Evolutionary conservation across 1,139 yeast species (phyloP).

Genomic region (Debaryomycetaceae sp.): DNA sequence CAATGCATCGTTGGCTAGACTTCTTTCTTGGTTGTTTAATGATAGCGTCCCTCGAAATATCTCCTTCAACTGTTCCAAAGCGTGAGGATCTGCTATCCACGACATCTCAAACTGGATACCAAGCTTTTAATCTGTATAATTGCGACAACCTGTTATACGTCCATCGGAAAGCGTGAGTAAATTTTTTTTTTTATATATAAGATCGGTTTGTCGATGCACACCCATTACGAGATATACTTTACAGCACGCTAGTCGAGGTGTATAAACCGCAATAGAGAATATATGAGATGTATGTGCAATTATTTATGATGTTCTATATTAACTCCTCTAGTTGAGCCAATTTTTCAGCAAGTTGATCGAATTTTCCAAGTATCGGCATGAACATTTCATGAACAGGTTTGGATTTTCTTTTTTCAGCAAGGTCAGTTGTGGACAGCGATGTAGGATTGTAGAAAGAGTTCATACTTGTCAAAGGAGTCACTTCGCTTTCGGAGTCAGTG

Average conservation of each 20-base stretch:
- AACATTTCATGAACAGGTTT: slow-evolving; percentile 46
- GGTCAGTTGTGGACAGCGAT: slow-evolving; percentile 3
- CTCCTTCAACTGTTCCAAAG: slow-evolving; percentile 58
- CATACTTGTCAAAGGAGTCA: slow-evolving; percentile 41
- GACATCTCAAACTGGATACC: slow-evolving; percentile 13
- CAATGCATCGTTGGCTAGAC: slow-evolving; percentile 64
- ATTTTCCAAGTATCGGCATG: slow-evolving; percentile 42
- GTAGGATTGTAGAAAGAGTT: slow-evolving; percentile 24
- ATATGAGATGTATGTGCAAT: not conserved
- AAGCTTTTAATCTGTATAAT: not conserved
- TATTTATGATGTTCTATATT: not conserved
- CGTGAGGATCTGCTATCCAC: slow-evolving; percentile 64
- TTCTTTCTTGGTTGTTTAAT: slow-evolving; percentile 49
- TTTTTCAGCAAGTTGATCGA: slow-evolving; percentile 44
- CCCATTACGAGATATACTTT: not conserved
- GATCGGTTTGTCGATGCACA: not conserved
- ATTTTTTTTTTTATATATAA: not conserved
- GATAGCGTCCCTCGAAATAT: slow-evolving; percentile 69
- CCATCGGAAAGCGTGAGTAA: not conserved
- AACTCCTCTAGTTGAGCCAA: slow-evolving; percentile 40
- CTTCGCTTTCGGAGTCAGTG: slow-evolving; percentile 10
- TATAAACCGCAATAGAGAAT: not conserved
- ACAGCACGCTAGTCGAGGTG: not conserved
- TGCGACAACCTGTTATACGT: not conserved
- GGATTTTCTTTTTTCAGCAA: slow-evolving; percentile 22